Evolutionary conservation across 495 filamentous ascomycete genomes (phyloP), one percentile per base, ranked within the genome.

Genomic region (Penicillium steckii): DNA sequence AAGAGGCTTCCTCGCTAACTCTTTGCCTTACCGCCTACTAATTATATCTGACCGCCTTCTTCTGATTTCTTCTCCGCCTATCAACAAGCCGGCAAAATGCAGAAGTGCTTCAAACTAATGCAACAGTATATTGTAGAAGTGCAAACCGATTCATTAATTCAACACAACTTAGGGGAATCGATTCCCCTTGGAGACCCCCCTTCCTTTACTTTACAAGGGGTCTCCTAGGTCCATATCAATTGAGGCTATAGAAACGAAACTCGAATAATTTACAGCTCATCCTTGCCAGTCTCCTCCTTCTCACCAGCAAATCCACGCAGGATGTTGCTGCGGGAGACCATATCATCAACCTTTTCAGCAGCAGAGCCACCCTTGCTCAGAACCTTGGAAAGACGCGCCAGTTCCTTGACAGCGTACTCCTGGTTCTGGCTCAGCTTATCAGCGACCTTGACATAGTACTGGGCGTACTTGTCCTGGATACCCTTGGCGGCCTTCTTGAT

Each of bases 361-460:
- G 88, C 88, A 60, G 96, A 80, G 47, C 87, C 87, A 52, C 91
- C 88, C 83, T 96, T 96, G 66, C 78, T 82, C 44, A 95, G 65
- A 57, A 98, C 80, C 60, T 87, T 85, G 59, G 89, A 76, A 56
- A 98, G 72, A 43, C 94, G 83, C 53, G 80, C 78, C 29, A 92
- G 71, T 80, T 98, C 94, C 84, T 96, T 97, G 58, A 81, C 74
- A 21, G 84, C 89, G 64, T 92, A 96, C 21, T 78, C 84, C 52
- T 85, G 74, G 67, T 85, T 93, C 72, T 86, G 75, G 65, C 70
- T 72, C 33, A 95, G 68, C 84, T 97, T 98, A 58, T 87, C 80
- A 25, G 93, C 82, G 26, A 95, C 95, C 64, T 88, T 88, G 66
- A 94, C 74, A 66, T 98, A 98, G 81, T 97, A 97, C 69, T 87